phyloP scores from a whole-genome alignment of 306 rosid species.

The Sophora flavescens region DNA sequence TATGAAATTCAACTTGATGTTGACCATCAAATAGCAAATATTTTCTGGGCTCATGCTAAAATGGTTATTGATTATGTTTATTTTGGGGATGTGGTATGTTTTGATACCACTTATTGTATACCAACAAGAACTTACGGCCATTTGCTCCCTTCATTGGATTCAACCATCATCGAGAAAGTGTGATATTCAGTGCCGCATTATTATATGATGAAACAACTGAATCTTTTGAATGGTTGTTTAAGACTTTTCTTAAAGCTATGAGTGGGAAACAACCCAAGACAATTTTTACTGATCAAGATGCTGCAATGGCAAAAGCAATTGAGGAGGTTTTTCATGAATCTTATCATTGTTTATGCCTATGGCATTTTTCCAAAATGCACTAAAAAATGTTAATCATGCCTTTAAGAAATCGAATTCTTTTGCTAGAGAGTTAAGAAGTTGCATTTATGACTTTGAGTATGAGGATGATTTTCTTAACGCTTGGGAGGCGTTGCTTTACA shows the following conservation, averaged over 20 bases:
- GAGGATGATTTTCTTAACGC: background rate
- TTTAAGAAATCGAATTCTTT: too few species aligned
- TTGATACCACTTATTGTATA: background rate
- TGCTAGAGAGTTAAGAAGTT: background rate
- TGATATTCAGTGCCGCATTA: too few species aligned
- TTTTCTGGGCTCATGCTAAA: background rate
- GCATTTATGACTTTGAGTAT: background rate
- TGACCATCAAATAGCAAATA: background rate
- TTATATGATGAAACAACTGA: background rate
- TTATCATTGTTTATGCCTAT: too few species aligned
- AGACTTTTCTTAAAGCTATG: background rate
- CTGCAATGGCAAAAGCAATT: too few species aligned
- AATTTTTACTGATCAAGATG: too few species aligned
- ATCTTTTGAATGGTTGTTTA: background rate
- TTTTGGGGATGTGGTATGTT: slow-evolving; percentile 9
- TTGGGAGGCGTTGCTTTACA: background rate
- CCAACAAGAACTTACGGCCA: too few species aligned
- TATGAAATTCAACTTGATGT: background rate
- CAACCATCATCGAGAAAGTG: too few species aligned
- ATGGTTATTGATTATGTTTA: background rate
- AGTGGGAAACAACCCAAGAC: background rate
- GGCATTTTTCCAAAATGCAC: too few species aligned
- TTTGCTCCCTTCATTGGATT: too few species aligned
- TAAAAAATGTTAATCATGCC: too few species aligned
- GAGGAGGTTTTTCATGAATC: too few species aligned